These are phyloP conservation scores for Eucalyptus urophylla DNA, from an alignment of 345 rosid genomes.

Conservation along the genomic window DNA sequence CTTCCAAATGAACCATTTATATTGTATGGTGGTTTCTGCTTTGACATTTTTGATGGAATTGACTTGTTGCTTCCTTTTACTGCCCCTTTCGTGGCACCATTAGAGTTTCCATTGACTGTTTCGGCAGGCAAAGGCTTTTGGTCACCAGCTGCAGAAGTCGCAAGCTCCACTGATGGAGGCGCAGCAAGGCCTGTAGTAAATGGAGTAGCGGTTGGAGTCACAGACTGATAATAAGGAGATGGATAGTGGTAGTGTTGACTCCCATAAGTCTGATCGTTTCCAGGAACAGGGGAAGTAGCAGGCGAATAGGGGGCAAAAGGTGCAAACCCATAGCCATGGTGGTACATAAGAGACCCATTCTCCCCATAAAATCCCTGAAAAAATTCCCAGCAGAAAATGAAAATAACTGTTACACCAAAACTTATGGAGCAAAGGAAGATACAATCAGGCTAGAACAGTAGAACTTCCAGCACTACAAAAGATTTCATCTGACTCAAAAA, in stretches of 20 bases:
- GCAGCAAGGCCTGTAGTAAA: slow-evolving; percentile 34
- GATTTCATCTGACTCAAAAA: neutral
- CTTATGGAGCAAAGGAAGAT: neutral
- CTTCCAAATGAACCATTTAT: slow-evolving; percentile 46
- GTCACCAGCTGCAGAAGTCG: slow-evolving; percentile 36
- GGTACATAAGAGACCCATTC: slow-evolving; percentile 64
- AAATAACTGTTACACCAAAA: neutral
- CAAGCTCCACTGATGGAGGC: slow-evolving; percentile 43
- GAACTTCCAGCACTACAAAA: neutral
- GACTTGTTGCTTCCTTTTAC: slow-evolving; percentile 48
- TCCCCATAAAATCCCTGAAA: slow-evolving; percentile 71
- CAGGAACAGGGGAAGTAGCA: slow-evolving; percentile 75
- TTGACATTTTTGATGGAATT: slow-evolving; percentile 32
- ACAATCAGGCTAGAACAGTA: neutral
- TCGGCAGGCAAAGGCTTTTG: slow-evolving; percentile 54
- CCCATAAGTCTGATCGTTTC: slow-evolving; percentile 70
- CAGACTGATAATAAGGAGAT: slow-evolving; percentile 42
- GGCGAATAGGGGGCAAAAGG: slow-evolving; percentile 80
- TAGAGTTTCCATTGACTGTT: slow-evolving; percentile 33
- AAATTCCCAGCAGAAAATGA: slow-evolving; percentile 1
- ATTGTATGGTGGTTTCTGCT: slow-evolving; percentile 27
- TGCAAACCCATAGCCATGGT: slow-evolving; percentile 59
- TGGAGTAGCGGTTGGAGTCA: slow-evolving; percentile 31
- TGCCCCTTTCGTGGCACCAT: slow-evolving; percentile 20
- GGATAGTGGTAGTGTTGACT: slow-evolving; percentile 93